Conservation (phyloP, 345 rosid genomes). For the Schrenkiella parvula region DNA sequence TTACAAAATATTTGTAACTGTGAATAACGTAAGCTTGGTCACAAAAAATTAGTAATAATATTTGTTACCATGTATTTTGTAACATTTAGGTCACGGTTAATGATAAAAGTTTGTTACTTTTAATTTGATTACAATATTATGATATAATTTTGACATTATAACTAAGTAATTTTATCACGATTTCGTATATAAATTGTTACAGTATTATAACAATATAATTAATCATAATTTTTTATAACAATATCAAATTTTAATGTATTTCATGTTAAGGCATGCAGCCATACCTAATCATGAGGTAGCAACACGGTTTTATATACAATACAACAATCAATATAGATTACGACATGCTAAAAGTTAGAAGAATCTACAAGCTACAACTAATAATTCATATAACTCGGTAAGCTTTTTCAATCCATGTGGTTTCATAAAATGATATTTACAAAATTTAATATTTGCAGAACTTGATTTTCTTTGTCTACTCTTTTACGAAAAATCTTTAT, state of each 20-base stretch:
- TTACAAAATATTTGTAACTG: too few species aligned
- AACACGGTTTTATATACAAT: neutral
- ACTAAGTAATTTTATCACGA: neutral
- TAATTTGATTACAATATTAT: too few species aligned
- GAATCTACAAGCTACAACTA: neutral
- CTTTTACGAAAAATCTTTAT: neutral
- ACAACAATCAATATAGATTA: neutral
- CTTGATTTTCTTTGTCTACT: neutral
- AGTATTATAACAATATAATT: neutral
- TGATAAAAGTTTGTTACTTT: too few species aligned
- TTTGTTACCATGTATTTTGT: too few species aligned
- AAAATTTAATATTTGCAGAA: neutral
- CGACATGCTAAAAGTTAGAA: neutral
- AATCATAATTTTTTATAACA: too few species aligned
- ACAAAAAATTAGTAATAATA: too few species aligned
- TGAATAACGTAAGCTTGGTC: too few species aligned
- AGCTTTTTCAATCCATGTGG: neutral
- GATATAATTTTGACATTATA: neutral
- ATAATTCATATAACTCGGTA: neutral
- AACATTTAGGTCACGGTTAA: neutral
- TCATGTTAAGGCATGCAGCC: neutral
- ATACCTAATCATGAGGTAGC: neutral
- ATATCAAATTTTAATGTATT: too few species aligned
- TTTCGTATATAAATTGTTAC: too few species aligned
- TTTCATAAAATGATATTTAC: neutral